A percentile compares a stretch with the other conserved stretches of the same genome.
Conservation (phyloP, 495 filamentous ascomycete species). For the Annulohypoxylon maeteangense region DNA sequence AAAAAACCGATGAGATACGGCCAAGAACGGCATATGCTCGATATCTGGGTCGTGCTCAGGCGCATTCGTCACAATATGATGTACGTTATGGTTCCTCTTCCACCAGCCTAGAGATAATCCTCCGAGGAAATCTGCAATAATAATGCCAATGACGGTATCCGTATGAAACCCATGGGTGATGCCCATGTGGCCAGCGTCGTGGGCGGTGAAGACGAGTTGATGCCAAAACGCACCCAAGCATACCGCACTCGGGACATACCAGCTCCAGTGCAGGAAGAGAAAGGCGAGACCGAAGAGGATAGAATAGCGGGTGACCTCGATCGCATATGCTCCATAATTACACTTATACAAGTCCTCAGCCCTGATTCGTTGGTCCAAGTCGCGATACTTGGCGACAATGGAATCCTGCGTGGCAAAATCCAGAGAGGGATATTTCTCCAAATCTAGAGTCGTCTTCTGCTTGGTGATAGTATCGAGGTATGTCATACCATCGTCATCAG, state of each 20-base stretch:
- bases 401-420: slow-evolving; percentile 78
- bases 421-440: slow-evolving; percentile 82
- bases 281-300: slow-evolving; percentile 73
- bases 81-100: slow-evolving; percentile 97
- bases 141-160: slow-evolving; percentile 87
- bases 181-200: slow-evolving; percentile 97
- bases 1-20: slow-evolving; percentile 88
- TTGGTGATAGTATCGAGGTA: slow-evolving; percentile 79
- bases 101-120: slow-evolving; percentile 96
- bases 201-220: slow-evolving; percentile 92
- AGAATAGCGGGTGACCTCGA: slow-evolving; percentile 79
- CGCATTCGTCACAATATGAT: slow-evolving; percentile 96
- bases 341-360: slow-evolving; percentile 84
- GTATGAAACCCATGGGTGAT: slow-evolving; percentile 89
- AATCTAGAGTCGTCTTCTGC: slow-evolving; percentile 78
- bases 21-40: slow-evolving; percentile 95
- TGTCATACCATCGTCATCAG: slow-evolving; percentile 63
- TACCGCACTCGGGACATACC: slow-evolving; percentile 79
- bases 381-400: slow-evolving; percentile 83
- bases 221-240: slow-evolving; percentile 93
- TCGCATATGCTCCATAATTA: slow-evolving; percentile 82
- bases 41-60: slow-evolving; percentile 98
- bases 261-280: slow-evolving; percentile 72
- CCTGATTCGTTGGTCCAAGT: slow-evolving; percentile 74
- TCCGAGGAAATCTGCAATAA: slow-evolving; percentile 90